Conservation (phyloP, 305 asterid genomes). For the Fraxinus paxiana region DNA sequence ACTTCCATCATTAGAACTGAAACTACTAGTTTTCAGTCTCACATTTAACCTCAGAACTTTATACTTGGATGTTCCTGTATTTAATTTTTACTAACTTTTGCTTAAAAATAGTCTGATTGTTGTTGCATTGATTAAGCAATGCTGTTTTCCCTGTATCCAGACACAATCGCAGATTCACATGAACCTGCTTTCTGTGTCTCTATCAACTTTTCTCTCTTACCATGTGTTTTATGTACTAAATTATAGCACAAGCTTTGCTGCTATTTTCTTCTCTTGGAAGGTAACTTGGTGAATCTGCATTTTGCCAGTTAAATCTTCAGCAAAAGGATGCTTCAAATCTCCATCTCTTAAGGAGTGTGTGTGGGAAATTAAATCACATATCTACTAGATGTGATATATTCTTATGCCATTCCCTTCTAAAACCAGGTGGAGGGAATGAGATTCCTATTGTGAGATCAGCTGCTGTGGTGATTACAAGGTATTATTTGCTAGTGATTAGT, state of each 20-base stretch:
- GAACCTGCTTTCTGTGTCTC: background rate
- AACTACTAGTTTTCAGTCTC: background rate
- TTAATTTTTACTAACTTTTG: background rate
- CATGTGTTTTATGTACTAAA: background rate
- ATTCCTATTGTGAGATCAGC: slow-evolving; percentile 6
- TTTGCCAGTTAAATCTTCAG: slow-evolving; percentile 24
- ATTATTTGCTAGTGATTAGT: background rate
- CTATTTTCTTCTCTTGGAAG: background rate
- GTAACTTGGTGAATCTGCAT: background rate
- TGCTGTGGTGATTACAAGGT: background rate
- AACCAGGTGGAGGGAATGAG: slow-evolving; percentile 35
- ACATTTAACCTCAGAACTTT: background rate
- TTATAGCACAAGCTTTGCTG: background rate
- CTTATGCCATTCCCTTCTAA: slow-evolving; percentile 32
- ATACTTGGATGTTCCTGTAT: background rate
- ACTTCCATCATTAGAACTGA: background rate
- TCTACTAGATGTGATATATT: slow-evolving; percentile 26
- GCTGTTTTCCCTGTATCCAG: background rate
- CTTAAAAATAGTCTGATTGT: background rate
- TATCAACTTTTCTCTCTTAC: background rate
- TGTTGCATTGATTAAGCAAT: background rate
- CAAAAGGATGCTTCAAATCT: slow-evolving; percentile 34
- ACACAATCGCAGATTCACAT: background rate
- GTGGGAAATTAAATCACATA: slow-evolving; percentile 20
- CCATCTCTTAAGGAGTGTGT: slow-evolving; percentile 22